Evolutionary conservation across 2,329 filamentous ascomycete genomes (phyloP), one percentile per base, ranked within the genome.

Genomic region (Fragosphaeria purpurea): DNA sequence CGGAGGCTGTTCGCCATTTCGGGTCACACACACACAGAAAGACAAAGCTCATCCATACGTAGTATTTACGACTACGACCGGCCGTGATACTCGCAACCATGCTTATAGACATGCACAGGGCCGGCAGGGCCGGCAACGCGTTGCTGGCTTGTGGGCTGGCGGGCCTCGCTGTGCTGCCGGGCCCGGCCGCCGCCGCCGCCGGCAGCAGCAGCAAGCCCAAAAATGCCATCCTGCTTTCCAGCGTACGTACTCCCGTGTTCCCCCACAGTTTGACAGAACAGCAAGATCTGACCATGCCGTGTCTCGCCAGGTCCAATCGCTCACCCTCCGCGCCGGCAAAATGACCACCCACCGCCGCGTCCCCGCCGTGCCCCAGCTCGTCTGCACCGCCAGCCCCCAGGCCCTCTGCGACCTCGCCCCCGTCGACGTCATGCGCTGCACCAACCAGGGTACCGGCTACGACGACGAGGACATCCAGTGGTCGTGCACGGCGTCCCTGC

Each of bases 341-440:
- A 70, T 78, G 60, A 96, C 91, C 1, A 79, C 81, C 39, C 77
- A 86, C 62, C 86, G 89, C 33, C 88, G 91, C 55, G 79, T 89
- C 39, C 62, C 82, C 30, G 71, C 91, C 31, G 77, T 91, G 44
- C 88, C 88, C 0, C 84, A 94, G 70, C 77, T 96, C 11, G 78
- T 73, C 61, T 96, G 91, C 70, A 33, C 13, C n/a, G 69, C 85
- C 50, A 88, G 86, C 33, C 75, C 80, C 48, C 75, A 70, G 7
- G 72, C 73, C 48, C 66, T 85, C 52, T 86, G 83, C 71, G 66
- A 76, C 40, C 76, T 91, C 50, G 85, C 91, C 71, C 70, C 79
- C 32, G 70, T 95, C 55, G 86, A 94, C 58, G 72, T 85, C 10
- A 87, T 97, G 84, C 87, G 88, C 61, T 98, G 91, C 76, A 84